Evolutionary conservation across 306 rosid genomes (phyloP).

Genomic region (Argentina anserina): DNA sequence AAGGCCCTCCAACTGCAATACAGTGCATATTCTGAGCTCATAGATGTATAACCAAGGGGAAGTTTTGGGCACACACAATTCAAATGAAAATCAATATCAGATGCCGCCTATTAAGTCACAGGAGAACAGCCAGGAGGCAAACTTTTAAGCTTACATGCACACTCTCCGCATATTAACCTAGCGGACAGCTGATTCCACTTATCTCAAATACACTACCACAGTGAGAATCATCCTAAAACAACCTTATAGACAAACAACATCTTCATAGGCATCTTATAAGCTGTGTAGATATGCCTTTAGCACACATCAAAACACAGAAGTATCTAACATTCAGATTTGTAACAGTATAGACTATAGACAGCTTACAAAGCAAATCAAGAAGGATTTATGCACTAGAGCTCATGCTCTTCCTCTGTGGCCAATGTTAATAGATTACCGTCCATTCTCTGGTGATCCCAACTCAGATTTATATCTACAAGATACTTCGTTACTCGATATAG

Average conservation of each 20-base stretch:
- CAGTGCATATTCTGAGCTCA: constrained; percentile 1
- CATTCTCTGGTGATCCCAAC: not conserved
- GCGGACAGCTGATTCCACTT: not conserved
- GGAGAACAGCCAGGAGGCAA: not conserved
- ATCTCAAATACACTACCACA: constrained; percentile 7
- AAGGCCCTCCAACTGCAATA: constrained; percentile 64
- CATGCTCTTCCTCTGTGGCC: not conserved
- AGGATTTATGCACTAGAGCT: not conserved
- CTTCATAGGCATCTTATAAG: not conserved
- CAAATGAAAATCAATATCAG: not conserved
- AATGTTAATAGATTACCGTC: not conserved
- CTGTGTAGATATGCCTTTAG: not conserved
- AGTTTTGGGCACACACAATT: not conserved
- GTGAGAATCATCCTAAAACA: not conserved
- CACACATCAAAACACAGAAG: not conserved
- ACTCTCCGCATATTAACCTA: not conserved
- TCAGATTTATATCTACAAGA: not conserved
- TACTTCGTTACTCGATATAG: not conserved
- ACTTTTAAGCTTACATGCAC: not conserved
- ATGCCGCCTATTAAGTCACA: not conserved
- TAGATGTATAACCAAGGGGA: not conserved
- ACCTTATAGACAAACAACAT: not conserved
- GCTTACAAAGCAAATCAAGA: not conserved
- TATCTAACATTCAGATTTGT: not conserved
- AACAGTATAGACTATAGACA: not conserved